Base-by-base conservation (phyloP, 495 filamentous ascomycete genomes). In the Podospora pseudoanserina region DNA sequence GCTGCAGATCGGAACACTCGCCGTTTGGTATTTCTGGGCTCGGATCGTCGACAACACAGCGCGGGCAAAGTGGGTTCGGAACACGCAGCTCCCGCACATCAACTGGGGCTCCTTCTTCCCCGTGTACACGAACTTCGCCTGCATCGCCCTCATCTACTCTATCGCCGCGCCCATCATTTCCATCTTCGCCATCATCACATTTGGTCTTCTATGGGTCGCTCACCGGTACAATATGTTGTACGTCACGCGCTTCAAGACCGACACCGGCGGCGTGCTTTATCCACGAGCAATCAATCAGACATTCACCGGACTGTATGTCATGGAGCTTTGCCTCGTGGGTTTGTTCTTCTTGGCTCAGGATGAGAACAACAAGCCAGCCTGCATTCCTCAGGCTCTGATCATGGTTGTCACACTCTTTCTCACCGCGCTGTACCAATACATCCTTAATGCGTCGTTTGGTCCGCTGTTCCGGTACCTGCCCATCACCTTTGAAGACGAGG, bases 141-240 rank as follows among this genome's bases (percentile, higher is more conserved):
- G 91, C 73, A 98, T 99, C 71, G 94, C 91, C 11, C 79, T 99
- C 68, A 93, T 97, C 67, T 99, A 99, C 80, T 92, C 86, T 55
- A 86, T 97, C 63, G 89, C 98, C 49, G 88, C 94, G 2, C 95
- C 95, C 6, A 84, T 98, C 60, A 97, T 99, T 72, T 84, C 96
- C 60, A 76, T 99, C 57, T 98, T 99, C 82, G 94, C 95, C 68
- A 89, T 97, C 73, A 87, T 97, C 76, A 98, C 94, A 0, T 98
- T 98, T 79, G 87, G 88, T 68, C 83, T 99, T 3, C 93, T 99
- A 76, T 99, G 94, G 94, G 87, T 97, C 65, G 94, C 93, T 4
- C 93, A 98, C 78, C 91, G 94, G 26, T 98, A 99, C 79, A 95
- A 94, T 74, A 96, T 95, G 77, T 87, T 99, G 57, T 98, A 97